A percentile compares a stretch with the other conserved stretches of the same genome.
Evolutionary conservation across 176 grass and related monocot species (phyloP).

Genomic region (Puccinellia tenuiflora): DNA sequence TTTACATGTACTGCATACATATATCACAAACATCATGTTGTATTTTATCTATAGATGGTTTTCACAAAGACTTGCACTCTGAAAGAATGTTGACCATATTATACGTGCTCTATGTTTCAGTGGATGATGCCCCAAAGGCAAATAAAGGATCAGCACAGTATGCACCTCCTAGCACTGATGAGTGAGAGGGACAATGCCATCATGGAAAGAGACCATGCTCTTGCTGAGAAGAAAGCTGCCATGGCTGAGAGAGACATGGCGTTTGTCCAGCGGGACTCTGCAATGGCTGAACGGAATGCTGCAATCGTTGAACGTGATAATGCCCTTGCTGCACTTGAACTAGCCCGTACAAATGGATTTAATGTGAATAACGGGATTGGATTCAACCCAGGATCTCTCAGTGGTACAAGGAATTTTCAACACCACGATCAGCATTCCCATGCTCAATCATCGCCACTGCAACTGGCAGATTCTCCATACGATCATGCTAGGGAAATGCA

Average conservation of each 20-base stretch:
- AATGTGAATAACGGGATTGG: slow-evolving; percentile 39
- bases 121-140: slow-evolving; percentile 91
- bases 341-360: slow-evolving; percentile 47
- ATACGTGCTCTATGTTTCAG: slow-evolving; percentile 31
- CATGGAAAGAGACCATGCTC: slow-evolving; percentile 67
- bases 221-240: slow-evolving; percentile 84
- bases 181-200: slow-evolving; percentile 76
- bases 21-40: neutral
- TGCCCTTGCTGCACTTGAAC: slow-evolving; percentile 63
- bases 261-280: slow-evolving; percentile 69
- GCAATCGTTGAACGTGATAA: slow-evolving; percentile 81
- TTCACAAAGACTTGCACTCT: neutral
- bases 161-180: slow-evolving; percentile 59
- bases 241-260: slow-evolving; percentile 79
- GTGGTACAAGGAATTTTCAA: slow-evolving; percentile 37
- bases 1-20: neutral
- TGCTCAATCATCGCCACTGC: slow-evolving; percentile 55
- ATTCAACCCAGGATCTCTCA: slow-evolving; percentile 39
- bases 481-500: slow-evolving; percentile 78
- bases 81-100: neutral
- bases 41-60: neutral
- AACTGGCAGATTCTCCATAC: slow-evolving; percentile 75
- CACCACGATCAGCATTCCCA: slow-evolving; percentile 51
- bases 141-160: slow-evolving; percentile 64
- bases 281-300: slow-evolving; percentile 62